These are phyloP conservation scores for Scytalidium sp. DNA, from an alignment of 2,329 filamentous ascomycete species.

Conservation along the genomic window DNA sequence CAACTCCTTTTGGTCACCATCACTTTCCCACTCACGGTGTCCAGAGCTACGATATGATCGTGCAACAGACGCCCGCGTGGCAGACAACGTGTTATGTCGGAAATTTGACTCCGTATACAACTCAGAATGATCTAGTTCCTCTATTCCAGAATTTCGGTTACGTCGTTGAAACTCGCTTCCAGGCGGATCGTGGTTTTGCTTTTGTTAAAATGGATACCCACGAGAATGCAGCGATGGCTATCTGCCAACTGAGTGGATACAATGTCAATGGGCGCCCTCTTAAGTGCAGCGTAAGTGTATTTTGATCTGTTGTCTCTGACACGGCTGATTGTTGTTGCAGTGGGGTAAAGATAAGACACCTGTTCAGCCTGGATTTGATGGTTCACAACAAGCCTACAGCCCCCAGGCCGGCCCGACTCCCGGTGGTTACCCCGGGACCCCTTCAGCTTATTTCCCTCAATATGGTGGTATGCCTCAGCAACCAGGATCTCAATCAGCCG, in stretches of 20 bases:
- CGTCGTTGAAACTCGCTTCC: conserved; percentile 95
- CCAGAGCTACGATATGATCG: conserved; percentile 96
- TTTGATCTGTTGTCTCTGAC: conserved; percentile 5
- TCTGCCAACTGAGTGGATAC: conserved; percentile 96
- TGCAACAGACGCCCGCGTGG: conserved; percentile 93
- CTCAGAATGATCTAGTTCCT: conserved; percentile 93
- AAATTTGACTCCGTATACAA: conserved; percentile 96
- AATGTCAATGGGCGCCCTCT: conserved; percentile 95
- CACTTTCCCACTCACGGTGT: conserved; percentile 97
- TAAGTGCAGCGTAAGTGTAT: conserved; percentile 95
- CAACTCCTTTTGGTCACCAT: conserved; percentile 93
- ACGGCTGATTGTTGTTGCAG: conserved; percentile 48
- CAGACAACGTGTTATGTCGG: conserved; percentile 98
- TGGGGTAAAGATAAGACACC: conserved; percentile 99
- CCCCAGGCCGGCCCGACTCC: conserved; percentile 72
- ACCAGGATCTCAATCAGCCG: conserved; percentile 31
- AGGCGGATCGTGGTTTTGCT: conserved; percentile 94
- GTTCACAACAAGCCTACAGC: conserved; percentile 66
- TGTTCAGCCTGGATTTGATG: conserved; percentile 77
- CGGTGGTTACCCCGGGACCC: conserved; percentile 71
- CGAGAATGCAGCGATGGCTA: conserved; percentile 97
- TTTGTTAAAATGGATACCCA: conserved; percentile 99
- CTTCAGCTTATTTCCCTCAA: conserved; percentile 85
- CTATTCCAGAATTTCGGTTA: conserved; percentile 99
- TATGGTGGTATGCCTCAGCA: conserved; percentile 66